phyloP scores from a whole-genome alignment of 495 filamentous ascomycete species.

The Cercophora newfieldiana region DNA sequence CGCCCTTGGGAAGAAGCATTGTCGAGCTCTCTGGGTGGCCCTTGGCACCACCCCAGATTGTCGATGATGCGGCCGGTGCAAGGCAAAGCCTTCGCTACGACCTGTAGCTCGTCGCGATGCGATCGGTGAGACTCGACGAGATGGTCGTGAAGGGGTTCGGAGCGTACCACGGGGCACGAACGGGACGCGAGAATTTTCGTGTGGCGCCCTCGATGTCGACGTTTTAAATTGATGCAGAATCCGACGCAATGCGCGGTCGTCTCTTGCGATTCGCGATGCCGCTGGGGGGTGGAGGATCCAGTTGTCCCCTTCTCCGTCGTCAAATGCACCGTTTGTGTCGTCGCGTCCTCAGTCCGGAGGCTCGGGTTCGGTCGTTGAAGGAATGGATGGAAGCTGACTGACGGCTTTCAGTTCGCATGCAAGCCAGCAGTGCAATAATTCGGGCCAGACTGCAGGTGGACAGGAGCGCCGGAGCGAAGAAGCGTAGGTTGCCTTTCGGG shows the following conservation, averaged over 20 bases:
- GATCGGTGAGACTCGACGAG: conserved; percentile 14
- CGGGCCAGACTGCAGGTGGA: conserved; percentile 8
- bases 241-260: conserved; percentile 1
- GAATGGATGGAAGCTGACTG: conserved; percentile 8
- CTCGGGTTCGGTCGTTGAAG: conserved; percentile 1
- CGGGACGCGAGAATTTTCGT: conserved; percentile 19
- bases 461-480: conserved; percentile 15
- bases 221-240: conserved; percentile 8
- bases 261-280: not conserved
- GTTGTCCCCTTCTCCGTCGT: not conserved
- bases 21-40: conserved; percentile 35
- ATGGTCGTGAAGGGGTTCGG: conserved; percentile 1
- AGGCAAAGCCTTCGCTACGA: conserved; percentile 12
- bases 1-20: conserved; percentile 79
- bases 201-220: conserved; percentile 1
- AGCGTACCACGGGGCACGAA: conserved; percentile 14
- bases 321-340: conserved; percentile 5
- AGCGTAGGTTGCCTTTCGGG: conserved; percentile 10
- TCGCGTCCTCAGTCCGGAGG: conserved; percentile 1
- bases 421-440: conserved; percentile 19
- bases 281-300: not conserved
- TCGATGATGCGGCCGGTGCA: conserved; percentile 15
- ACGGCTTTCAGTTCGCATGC: conserved; percentile 9
- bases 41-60: conserved; percentile 37
- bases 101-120: conserved; percentile 13